Percentiles rank a stretch among this genome's conserved stretches.
Evolutionary conservation across 768 basidiomycete genomes (phyloP).

Genomic region (Chalciporus chontae): DNA sequence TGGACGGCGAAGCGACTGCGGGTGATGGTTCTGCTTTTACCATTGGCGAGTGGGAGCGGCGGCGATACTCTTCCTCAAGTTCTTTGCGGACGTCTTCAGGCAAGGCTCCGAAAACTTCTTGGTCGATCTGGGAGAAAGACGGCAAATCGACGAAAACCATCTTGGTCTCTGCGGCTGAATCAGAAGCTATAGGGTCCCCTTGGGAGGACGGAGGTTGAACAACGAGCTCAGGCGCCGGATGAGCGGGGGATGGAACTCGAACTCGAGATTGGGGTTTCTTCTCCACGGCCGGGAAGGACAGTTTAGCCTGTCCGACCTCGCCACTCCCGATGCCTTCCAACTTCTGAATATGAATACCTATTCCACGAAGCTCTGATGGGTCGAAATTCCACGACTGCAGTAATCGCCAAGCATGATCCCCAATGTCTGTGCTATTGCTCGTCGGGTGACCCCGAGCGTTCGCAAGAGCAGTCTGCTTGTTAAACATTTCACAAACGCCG

Average conservation of each 20-base stretch:
- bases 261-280: constrained; percentile 1
- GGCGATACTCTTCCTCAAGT: constrained; percentile 62
- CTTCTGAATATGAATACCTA: constrained; percentile 90
- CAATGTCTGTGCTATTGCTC: constrained; percentile 68
- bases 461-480: constrained; percentile 61
- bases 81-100: constrained; percentile 69
- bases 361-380: constrained; percentile 83
- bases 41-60: constrained; percentile 53
- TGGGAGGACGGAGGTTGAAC: constrained; percentile 35
- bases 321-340: constrained; percentile 52
- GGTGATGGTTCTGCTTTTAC: constrained; percentile 11
- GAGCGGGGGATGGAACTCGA: background rate
- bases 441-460: constrained; percentile 67
- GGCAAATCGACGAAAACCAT: constrained; percentile 44
- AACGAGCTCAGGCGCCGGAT: constrained; percentile 17
- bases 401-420: constrained; percentile 71
- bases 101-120: constrained; percentile 63
- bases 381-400: constrained; percentile 73
- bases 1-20: constrained; percentile 15
- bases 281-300: constrained; percentile 50
- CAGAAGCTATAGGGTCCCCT: constrained; percentile 15
- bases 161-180: constrained; percentile 11
- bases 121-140: constrained; percentile 74
- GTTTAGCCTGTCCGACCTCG: constrained; percentile 52
- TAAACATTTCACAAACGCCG: constrained; percentile 79